phyloP scores from a whole-genome alignment of 768 basidiomycete species.

The Leccinum variicolor region DNA sequence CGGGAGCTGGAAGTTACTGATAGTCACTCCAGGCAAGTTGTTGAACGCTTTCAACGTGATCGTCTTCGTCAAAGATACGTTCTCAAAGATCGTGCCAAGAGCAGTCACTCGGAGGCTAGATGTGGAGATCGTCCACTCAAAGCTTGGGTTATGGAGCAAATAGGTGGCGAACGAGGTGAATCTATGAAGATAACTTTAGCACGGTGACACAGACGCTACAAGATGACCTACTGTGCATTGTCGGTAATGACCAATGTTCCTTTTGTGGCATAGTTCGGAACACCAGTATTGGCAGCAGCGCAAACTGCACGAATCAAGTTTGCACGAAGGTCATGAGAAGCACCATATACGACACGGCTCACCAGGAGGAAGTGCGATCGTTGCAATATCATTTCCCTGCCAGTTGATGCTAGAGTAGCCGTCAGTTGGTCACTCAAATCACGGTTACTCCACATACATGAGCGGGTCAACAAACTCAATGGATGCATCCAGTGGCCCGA shows the following conservation, averaged over 20 bases:
- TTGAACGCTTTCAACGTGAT: constrained; percentile 70
- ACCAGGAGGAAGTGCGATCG: constrained; percentile 61
- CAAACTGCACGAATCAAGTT: constrained; percentile 43
- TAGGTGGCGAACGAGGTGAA: constrained; percentile 67
- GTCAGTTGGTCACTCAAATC: not conserved
- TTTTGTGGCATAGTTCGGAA: constrained; percentile 56
- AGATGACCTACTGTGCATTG: constrained; percentile 38
- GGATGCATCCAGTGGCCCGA: constrained; percentile 66
- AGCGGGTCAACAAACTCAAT: constrained; percentile 66
- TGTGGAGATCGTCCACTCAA: constrained; percentile 71
- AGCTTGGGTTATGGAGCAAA: constrained; percentile 59
- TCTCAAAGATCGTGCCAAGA: constrained; percentile 66
- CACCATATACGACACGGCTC: constrained; percentile 4
- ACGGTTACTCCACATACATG: constrained; percentile 36
- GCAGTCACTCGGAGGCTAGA: constrained; percentile 59
- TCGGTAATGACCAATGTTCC: constrained; percentile 58
- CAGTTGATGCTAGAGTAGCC: constrained; percentile 49
- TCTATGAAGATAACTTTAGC: constrained; percentile 24
- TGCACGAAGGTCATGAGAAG: not conserved
- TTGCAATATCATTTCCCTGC: constrained; percentile 61
- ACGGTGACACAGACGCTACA: not conserved
- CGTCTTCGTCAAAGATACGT: constrained; percentile 56
- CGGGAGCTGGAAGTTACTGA: constrained; percentile 68
- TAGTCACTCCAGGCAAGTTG: constrained; percentile 63
- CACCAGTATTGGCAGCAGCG: constrained; percentile 61